Evolutionary conservation across 352 stramenopile genomes (phyloP).

Genomic region (Stramenopiles sp.): DNA sequence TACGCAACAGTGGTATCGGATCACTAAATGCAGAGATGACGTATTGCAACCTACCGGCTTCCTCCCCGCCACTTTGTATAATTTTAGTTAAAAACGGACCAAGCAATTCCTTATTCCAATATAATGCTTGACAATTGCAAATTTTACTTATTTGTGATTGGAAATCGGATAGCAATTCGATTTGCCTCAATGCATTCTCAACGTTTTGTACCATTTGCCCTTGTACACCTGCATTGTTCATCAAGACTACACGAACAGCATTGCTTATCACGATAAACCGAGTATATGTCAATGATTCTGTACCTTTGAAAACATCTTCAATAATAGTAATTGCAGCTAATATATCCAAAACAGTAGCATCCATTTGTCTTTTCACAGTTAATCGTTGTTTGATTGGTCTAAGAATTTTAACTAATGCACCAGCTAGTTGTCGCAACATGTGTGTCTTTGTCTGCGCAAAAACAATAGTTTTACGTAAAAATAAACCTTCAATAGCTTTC

Average conservation of each 20-base stretch:
- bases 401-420: constrained; percentile 50
- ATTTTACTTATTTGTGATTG: constrained; percentile 51
- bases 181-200: constrained; percentile 54
- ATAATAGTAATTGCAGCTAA: constrained; percentile 51
- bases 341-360: constrained; percentile 57
- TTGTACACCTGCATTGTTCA: constrained; percentile 14
- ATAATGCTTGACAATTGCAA: constrained; percentile 74
- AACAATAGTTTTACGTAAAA: constrained; percentile 55
- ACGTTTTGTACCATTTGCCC: constrained; percentile 23
- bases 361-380: constrained; percentile 54
- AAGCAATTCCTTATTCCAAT: constrained; percentile 68
- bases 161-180: constrained; percentile 58
- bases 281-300: constrained; percentile 13
- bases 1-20: neutral
- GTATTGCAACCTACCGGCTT: constrained; percentile 55
- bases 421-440: constrained; percentile 44
- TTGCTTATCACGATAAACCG: constrained; percentile 10
- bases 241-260: constrained; percentile 11
- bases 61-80: constrained; percentile 42
- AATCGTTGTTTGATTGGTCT: constrained; percentile 48
- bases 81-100: constrained; percentile 49
- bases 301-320: constrained; percentile 53
- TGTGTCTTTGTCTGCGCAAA: constrained; percentile 43
- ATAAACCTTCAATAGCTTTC: constrained; percentile 76
- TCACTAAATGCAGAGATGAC: constrained; percentile 21